These are phyloP conservation scores for Canavalia gladiata DNA, from an alignment of 306 rosid species.

Conservation along the genomic window DNA sequence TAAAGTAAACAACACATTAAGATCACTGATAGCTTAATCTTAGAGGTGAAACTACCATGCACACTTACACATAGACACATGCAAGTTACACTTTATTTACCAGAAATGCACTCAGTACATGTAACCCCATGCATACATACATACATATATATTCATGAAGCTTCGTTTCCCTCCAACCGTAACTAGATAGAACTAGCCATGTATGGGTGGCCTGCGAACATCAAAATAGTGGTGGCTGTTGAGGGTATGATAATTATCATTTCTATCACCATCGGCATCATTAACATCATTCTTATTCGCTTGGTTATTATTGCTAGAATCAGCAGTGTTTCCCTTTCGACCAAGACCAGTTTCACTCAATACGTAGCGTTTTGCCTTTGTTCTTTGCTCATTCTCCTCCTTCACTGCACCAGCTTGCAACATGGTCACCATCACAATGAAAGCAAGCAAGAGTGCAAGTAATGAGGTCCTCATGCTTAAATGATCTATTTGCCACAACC, in stretches of 20 bases:
- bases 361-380: constrained; percentile 11
- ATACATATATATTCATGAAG: not conserved
- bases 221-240: constrained; percentile 18
- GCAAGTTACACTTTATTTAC: constrained; percentile 28
- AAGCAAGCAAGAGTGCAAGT: not conserved
- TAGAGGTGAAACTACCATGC: not conserved
- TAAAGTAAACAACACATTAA: not conserved
- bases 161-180: not conserved
- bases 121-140: constrained; percentile 9
- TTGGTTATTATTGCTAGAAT: not conserved
- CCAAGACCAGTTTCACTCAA: constrained; percentile 26
- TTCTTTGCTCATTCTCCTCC: constrained; percentile 1
- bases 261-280: not conserved
- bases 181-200: not conserved
- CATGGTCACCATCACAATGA: constrained; percentile 7
- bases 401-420: constrained; percentile 22
- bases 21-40: constrained; percentile 11
- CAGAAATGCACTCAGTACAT: not conserved
- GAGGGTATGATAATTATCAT: not conserved
- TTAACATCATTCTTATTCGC: not conserved
- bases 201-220: constrained; percentile 29
- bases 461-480: constrained; percentile 32
- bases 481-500: constrained; percentile 27
- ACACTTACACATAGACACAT: not conserved
- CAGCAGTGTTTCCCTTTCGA: constrained; percentile 24